A percentile compares a stretch with the other conserved stretches of the same genome.
Conservation (phyloP, 257 asterid species). For the Capsicum chinense region DNA sequence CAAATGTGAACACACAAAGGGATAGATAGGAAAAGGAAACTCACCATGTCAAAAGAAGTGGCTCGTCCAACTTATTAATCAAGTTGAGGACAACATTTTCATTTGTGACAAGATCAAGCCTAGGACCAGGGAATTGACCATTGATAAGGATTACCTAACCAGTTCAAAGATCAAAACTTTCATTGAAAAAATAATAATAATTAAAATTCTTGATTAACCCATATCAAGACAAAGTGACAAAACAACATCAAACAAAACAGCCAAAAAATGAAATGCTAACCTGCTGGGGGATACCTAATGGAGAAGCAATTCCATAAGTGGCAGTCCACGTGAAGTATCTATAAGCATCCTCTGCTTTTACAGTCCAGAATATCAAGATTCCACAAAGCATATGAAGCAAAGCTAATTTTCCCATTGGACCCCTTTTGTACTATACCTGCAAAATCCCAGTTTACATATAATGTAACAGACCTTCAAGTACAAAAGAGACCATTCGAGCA, state of each 20-base stretch:
- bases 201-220: background rate
- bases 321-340: conserved; percentile 75
- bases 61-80: conserved; percentile 74
- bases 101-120: conserved; percentile 70
- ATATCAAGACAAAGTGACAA: background rate
- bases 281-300: conserved; percentile 77
- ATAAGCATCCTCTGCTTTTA: conserved; percentile 77
- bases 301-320: conserved; percentile 73
- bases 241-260: background rate
- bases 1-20: background rate
- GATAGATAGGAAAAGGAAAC: conserved; percentile 35
- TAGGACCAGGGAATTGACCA: conserved; percentile 86
- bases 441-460: background rate
- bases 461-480: conserved; percentile 14
- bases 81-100: conserved; percentile 72
- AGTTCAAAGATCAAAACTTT: conserved; percentile 32
- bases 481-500: background rate
- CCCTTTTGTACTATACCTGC: background rate
- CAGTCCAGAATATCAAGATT: conserved; percentile 45
- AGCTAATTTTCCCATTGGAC: background rate
- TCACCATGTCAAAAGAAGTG: conserved; percentile 81
- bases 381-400: conserved; percentile 36
- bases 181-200: background rate
- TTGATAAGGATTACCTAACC: conserved; percentile 77
- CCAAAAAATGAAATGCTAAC: conserved; percentile 38